Conservation (phyloP, 352 stramenopile species). For the Stephanocyclus meneghinianus region DNA sequence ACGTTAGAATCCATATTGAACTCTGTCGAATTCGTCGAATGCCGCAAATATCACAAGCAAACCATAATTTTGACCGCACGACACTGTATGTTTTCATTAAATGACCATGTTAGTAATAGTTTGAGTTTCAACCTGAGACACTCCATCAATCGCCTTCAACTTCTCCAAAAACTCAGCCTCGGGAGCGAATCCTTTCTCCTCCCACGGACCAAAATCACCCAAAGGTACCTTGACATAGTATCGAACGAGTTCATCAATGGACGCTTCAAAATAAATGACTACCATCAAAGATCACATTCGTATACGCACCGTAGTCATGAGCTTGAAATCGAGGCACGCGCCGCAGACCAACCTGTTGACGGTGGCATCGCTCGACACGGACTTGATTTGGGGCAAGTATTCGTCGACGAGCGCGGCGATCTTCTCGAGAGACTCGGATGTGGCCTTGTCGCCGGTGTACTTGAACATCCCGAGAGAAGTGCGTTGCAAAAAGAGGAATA, state of each 20-base stretch:
- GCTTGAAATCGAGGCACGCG: slow-evolving; percentile 82
- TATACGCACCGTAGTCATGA: slow-evolving; percentile 71
- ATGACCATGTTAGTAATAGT: slow-evolving; percentile 83
- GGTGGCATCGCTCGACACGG: slow-evolving; percentile 50
- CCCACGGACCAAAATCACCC: slow-evolving; percentile 79
- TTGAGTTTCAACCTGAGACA: slow-evolving; percentile 83
- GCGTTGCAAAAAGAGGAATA: neutral
- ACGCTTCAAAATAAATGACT: neutral
- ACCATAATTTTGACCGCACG: neutral
- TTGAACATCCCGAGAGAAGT: slow-evolving; percentile 7
- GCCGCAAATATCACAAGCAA: no score
- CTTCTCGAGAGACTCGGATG: slow-evolving; percentile 67
- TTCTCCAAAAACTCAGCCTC: slow-evolving; percentile 82
- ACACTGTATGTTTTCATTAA: slow-evolving; percentile 1
- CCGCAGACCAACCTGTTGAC: slow-evolving; percentile 84
- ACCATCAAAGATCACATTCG: neutral
- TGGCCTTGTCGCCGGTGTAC: slow-evolving; percentile 74
- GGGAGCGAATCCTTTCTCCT: slow-evolving; percentile 69
- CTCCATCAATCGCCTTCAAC: slow-evolving; percentile 81
- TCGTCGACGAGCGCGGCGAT: slow-evolving; percentile 75
- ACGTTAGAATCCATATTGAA: no score
- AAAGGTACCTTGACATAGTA: slow-evolving; percentile 48
- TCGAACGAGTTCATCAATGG: neutral
- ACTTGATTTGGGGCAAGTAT: slow-evolving; percentile 76
- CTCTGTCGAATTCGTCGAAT: no score